Evolutionary conservation across 306 rosid genomes (phyloP), one percentile per base, ranked within the genome.

Genomic region (Senna tora): DNA sequence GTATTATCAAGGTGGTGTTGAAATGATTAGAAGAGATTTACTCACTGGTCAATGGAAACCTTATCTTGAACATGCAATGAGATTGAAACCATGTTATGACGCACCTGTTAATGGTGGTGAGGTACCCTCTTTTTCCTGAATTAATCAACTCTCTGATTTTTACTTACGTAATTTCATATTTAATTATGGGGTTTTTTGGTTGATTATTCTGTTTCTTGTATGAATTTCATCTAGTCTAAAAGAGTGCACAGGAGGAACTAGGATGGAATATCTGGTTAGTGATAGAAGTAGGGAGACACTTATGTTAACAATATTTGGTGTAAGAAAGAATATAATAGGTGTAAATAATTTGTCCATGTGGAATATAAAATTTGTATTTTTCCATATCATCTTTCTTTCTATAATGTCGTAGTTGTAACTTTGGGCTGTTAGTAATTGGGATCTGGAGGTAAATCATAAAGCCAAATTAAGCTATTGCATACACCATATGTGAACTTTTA

Each of bases 41-140:
- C 90, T 93, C 69, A 86, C 86, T 54, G 98, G 98, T 84, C 96
- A 90, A 9, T 90, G 98, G 98, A 86, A 84, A 78, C 98, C 98
- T 69, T 93, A 93, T 77, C 93, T 93, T 77, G 92, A 90, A 72
- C 98, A 93, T 81, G 96, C 96, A 63, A 67, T 93, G 73, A 88
- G 93, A 86, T 84, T 93, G 83, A 90, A 85, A 67, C 98, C 98
- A 38, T 86, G 97, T 86, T 93, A 93, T 79, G 92, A 88, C 76
- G 96, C 84, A 52, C 90, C 93, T 77, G 84, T 83, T 88, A 84
- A 93, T 66, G 98, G 98, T 80, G 98, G 97, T 52, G 98, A 90
- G 97, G 98, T 93, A 86, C 64, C 9, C 41, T 75, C 67, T 36
- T 69, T 60, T 61, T 66, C 76, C 64, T 50, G 33, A 45, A 55